Evolutionary conservation across 2,329 filamentous ascomycete species (phyloP), one percentile per base, ranked within the genome.

Genomic region (Nemania bipapillata): DNA sequence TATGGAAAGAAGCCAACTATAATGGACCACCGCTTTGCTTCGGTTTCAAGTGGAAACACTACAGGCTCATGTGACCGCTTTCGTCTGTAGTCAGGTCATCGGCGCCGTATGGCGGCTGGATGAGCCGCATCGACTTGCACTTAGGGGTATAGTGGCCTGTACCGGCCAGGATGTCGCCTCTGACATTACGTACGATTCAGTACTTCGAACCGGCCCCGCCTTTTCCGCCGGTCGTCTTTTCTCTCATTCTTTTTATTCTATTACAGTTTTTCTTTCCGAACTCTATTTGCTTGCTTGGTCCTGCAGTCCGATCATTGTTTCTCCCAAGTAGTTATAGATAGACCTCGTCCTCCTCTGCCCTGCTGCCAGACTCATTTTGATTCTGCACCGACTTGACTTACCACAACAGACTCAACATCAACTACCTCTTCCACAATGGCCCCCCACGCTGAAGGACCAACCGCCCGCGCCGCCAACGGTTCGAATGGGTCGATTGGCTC

Each of bases 101-200:
- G 70, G 73, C 64, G 68, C 63, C 63, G 69, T 53, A 54, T 70
- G 66, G 71, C 72, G 74, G 75, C 74, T 77, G 77, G 74, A 71
- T 73, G 70, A 77, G 74, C 75, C 82, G 82, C 80, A 79, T 82
- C 78, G 78, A 86, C 84, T 83, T 86, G 85, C 85, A 85, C 85
- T 86, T 86, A 86, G 83, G 83, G 85, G 85, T 83, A 83, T 86
- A 86, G 84, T 76, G 75, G 73, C 74, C 70, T 65, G 70, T 72
- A 54, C 59, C 55, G 47, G 70, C 72, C 53, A 20, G 66, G 65
- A 68, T 68, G 61, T 49, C 26, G 56, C 56, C 63, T 70, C 69
- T 62, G 70, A 74, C 72, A 78, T 77, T 78, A 78, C 77, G 74
- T 77, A 78, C 72, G 69, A 70, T 64, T 72, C 69, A 63, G 66